A percentile compares a stretch with the other conserved stretches of the same genome.
phyloP scores from a whole-genome alignment of 257 asterid genomes.

The Solanum sitiens region DNA sequence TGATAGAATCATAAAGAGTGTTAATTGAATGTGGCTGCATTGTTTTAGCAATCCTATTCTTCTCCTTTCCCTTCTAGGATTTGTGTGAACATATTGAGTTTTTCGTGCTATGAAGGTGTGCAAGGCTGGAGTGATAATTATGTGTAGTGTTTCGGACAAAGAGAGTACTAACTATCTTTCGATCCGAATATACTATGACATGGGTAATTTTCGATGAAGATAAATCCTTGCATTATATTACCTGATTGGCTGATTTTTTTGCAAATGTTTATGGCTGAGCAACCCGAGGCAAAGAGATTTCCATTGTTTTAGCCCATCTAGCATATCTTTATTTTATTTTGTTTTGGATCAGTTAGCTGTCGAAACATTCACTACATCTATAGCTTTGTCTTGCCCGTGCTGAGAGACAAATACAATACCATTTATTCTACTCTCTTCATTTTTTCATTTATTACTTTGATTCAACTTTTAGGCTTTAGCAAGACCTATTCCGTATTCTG shows the following conservation, averaged over 20 bases:
- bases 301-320: neutral
- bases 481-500: neutral
- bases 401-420: neutral
- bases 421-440: neutral
- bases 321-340: neutral
- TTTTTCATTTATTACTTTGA: neutral
- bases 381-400: neutral
- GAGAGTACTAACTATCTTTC: neutral
- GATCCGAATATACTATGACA: neutral
- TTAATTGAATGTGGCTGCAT: neutral
- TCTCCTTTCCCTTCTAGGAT: neutral
- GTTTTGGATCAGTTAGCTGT: neutral
- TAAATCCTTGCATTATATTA: neutral
- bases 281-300: neutral
- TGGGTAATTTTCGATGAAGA: neutral
- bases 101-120: neutral
- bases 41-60: neutral
- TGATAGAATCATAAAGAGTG: neutral
- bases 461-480: neutral
- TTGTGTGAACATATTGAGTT: neutral
- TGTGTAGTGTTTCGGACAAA: neutral
- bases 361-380: neutral
- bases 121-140: neutral
- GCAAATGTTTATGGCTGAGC: neutral
- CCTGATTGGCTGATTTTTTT: neutral